Evolutionary conservation across 306 rosid species (phyloP), one percentile per base, ranked within the genome.

Genomic region (Glycyrrhiza uralensis): DNA sequence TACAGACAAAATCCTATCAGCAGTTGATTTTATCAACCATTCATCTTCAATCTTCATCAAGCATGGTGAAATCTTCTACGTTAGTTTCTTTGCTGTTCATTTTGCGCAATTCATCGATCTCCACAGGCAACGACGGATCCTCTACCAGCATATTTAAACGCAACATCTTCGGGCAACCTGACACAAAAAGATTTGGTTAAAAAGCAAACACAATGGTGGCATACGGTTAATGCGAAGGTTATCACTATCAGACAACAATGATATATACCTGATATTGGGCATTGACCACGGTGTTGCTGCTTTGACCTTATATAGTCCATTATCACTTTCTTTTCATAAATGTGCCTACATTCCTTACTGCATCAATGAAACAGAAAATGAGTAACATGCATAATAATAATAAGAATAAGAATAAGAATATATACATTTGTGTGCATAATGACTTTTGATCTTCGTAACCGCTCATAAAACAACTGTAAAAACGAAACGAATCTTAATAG

Each of bases 261-360:
- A 51, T 20, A 24, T 20, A 24, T 86, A 89, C 98, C 97, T 62
- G 98, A 82, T 42, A 87, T 85, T 11, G 96, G 97, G 76, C 97
- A 93, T 72, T 1, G 79, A 63, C 28, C 57, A 10, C 62, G 79
- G 6, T 59, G 17, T 26, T 64, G 30, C 81, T 64, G 30, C 81
- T 83, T 83, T 17, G 77, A 65, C 17, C 8, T 76, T 46, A 90
- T 55, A 74, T 87, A 85, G 30, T 71, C 66, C 85, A 84, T 69
- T 66, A 93, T 71, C 47, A 75, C 71, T 35, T 28, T 26, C 80
- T 83, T 87, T 64, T 89, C 97, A 60, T 93, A 93, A 66, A 93
- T 71, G 81, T 93, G 98, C 87, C 81, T 90, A 75, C 98, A 93
- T 20, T 65, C 82, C 82, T 52, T 24, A 76, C 98, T 93, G 88